phyloP scores from a whole-genome alignment of 768 basidiomycete genomes.

The Leccinum longicurvipes region DNA sequence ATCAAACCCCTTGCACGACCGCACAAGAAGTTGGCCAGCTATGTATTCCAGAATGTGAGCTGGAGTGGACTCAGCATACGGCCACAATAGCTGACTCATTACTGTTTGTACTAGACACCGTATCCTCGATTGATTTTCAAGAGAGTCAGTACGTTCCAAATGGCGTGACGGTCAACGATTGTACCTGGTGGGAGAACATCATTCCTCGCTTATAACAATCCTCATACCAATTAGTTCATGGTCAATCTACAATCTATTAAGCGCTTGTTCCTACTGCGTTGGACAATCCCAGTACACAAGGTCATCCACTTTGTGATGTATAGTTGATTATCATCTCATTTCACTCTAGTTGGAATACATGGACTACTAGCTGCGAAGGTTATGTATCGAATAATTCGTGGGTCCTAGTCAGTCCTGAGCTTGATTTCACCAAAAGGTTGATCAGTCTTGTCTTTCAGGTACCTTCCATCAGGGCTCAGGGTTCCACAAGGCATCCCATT shows the following conservation, averaged over 20 bases:
- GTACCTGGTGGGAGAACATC: conserved; percentile 22
- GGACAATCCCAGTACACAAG: conserved; percentile 10
- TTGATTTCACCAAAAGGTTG: not conserved
- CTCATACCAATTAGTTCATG: conserved; percentile 22
- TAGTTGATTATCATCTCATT: conserved; percentile 1
- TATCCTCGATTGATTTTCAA: conserved; percentile 13
- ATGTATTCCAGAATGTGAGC: conserved; percentile 18
- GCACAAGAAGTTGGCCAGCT: conserved; percentile 19
- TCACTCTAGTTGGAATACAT: conserved; percentile 19
- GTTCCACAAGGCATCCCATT: conserved; percentile 20
- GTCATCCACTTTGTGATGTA: conserved; percentile 4
- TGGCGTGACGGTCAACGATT: conserved; percentile 11
- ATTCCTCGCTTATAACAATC: not conserved
- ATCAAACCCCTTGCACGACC: conserved; percentile 12
- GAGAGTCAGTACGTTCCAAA: conserved; percentile 21
- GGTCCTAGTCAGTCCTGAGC: conserved; percentile 2
- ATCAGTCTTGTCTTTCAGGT: conserved; percentile 11
- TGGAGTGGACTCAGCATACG: not conserved
- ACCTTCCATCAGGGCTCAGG: conserved; percentile 17
- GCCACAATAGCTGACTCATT: not conserved
- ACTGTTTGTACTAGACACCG: conserved; percentile 10
- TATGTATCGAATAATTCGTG: conserved; percentile 19
- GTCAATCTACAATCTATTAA: conserved; percentile 30
- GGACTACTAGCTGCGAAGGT: conserved; percentile 15
- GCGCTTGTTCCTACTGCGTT: conserved; percentile 23